Base-by-base conservation (phyloP, 2,329 filamentous ascomycete species). In the Pyricularia sp. region DNA sequence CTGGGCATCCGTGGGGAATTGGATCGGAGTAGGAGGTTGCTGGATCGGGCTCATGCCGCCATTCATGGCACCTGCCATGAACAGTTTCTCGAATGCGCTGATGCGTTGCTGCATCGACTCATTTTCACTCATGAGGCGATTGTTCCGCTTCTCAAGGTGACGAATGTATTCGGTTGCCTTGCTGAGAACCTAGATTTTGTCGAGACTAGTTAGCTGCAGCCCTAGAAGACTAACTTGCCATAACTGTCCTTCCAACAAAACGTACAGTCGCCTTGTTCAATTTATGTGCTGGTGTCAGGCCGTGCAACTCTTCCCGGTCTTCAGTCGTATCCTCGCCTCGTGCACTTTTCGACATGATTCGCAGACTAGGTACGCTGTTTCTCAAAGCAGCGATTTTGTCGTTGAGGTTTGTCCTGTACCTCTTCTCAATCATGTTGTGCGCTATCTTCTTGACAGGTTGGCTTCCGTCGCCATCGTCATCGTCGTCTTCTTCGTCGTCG, bases 341-440 rank as follows among this genome's bases (percentile, higher is more conserved):
- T 62, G 83, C 84, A 70, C 83, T 88, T 78, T 90, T 91, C 49
- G 87, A 86, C 84, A 93, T 91, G 70, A 92, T 90, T 62, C 93
- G 86, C 65, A 97, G 79, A 74, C 90, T 96, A 1, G 93, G 93
- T 16, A 97, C 92, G 72, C 91, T 96, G 74, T 97, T 92, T 70
- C 93, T 84, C 67, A 97, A 79, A 66, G 93, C 92, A 60, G 92
- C 89, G 71, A 97, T 97, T 79, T 97, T 97, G 73, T 97, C 93
- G 73, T 97, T 97, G 65, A 97, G 82, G 72, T 97, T 97, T 64
- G 91, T 96, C 71, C 93, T 88, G 75, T 97, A 97, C 69, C 93
- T 82, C 81, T 97, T 97, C 78, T 97, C 93, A 68, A 97, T 97
- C 83, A 97, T 94, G 76, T 97, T 97, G 77, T 97, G 93, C 2